Evolutionary conservation across 768 basidiomycete species (phyloP), one percentile per base, ranked within the genome.

Genomic region (Rhodotorula toruloides): DNA sequence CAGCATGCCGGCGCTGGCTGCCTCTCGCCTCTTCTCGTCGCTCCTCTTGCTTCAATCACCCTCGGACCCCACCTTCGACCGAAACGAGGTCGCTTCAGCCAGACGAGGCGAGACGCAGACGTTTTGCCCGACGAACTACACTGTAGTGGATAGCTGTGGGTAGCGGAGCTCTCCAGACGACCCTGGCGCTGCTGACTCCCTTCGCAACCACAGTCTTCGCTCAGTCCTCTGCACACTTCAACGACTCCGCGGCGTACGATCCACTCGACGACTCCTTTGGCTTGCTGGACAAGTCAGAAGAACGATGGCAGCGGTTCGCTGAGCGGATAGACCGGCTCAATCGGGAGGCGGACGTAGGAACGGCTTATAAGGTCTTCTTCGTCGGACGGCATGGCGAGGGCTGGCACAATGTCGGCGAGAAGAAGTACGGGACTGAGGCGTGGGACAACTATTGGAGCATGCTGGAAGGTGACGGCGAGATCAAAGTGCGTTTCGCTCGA

Each of bases 371-470:
- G 64, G 74, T 77, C 8, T 37, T 76, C 27, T 74, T 40, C 44
- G 17, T 73, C 13, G 72, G 65, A 7, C 44, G 74, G 46, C 76
- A 77, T 42, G 76, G 76, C 4, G 34, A 61, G 57, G 76, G 76
- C 13, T 72, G 40, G 27, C 73, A 72, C 49, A 73, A 73, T 31
- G 59, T 74, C 31, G 71, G 61, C 6, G 71, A 73, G 54, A 13
- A 37, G 14, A 63, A 47, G 13, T 73, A 73, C 44, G 73, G 74
- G 16, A 71, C 65, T 0, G 34, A 53, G 13, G 73, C 57, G 3
- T 76, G 75, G 76, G 59, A 76, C 64, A 58, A 57, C 36, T 67
- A 72, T 55, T 77, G 74, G 75, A 68, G 70, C 40, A 52, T 54
- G 58, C 44, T 59, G 27, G 63, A 63, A 44, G 71, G 62, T 1